These are phyloP conservation scores for Aspergillus glaucus DNA, from an alignment of 2,329 filamentous ascomycete species.

Conservation along the genomic window DNA sequence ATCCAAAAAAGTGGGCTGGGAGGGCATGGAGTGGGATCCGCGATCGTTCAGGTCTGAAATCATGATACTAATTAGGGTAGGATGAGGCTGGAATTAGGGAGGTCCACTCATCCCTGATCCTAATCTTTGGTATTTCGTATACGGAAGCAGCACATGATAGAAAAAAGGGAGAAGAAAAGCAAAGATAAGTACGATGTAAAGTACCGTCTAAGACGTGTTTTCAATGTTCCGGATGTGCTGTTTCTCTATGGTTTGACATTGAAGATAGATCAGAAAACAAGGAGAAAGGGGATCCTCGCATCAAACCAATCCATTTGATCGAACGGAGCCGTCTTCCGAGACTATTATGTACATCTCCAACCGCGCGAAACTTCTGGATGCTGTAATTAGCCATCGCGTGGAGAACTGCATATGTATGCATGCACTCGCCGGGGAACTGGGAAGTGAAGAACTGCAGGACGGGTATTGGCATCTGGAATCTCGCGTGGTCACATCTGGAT, in stretches of 20 bases:
- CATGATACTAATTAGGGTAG: too few relatives aligned
- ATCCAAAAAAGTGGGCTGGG: neutral
- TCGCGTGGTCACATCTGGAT: too few relatives aligned
- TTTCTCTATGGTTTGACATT: too few relatives aligned
- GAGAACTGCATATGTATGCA: neutral
- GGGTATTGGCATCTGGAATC: neutral
- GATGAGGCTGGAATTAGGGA: neutral
- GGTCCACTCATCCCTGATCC: neutral
- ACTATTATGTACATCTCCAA: neutral
- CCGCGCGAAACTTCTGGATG: neutral
- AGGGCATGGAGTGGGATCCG: neutral
- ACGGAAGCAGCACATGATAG: neutral
- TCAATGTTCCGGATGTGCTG: too few relatives aligned
- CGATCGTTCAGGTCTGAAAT: neutral
- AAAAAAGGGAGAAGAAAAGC: neutral
- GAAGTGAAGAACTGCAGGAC: neutral
- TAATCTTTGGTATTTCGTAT: neutral
- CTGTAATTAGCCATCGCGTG: neutral
- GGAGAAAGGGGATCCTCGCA: too few relatives aligned
- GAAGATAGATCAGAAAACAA: too few relatives aligned
- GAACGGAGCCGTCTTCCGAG: neutral
- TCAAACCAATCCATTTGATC: neutral
- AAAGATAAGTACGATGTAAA: neutral
- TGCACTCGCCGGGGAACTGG: neutral
- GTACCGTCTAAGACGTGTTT: too few relatives aligned